Percentiles rank a stretch among this genome's conserved stretches.
phyloP scores from a whole-genome alignment of 495 filamentous ascomycete genomes.

The Coniosporium apollinis region DNA sequence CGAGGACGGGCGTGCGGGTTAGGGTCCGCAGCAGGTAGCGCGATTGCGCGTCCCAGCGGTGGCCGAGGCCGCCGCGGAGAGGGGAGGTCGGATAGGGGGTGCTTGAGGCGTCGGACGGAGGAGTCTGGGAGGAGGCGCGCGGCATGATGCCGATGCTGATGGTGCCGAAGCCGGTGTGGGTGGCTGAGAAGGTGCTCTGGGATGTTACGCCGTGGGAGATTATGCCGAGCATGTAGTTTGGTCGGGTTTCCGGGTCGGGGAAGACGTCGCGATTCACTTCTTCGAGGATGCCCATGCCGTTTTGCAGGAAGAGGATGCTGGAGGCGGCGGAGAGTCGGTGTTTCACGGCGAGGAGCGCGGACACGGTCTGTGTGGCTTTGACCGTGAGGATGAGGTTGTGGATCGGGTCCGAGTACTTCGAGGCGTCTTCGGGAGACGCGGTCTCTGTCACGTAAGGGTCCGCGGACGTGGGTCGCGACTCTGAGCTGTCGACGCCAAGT shows the following conservation, averaged over 20 bases:
- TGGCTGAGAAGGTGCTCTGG: slow-evolving; percentile 36
- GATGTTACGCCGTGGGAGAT: slow-evolving; percentile 44
- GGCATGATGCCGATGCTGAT: slow-evolving; percentile 41
- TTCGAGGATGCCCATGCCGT: slow-evolving; percentile 72
- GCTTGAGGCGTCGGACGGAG: slow-evolving; percentile 3
- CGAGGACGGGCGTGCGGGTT: slow-evolving; percentile 23
- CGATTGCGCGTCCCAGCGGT: slow-evolving; percentile 15
- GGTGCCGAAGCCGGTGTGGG: slow-evolving; percentile 46
- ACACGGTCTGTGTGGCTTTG: slow-evolving; percentile 38
- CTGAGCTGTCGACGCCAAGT: background rate
- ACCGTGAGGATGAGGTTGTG: slow-evolving; percentile 61
- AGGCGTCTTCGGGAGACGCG: background rate
- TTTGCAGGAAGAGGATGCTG: slow-evolving; percentile 66
- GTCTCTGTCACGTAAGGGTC: background rate
- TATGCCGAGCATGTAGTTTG: slow-evolving; percentile 60
- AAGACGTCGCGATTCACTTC: slow-evolving; percentile 52
- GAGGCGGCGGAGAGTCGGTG: slow-evolving; percentile 54
- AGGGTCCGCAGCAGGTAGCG: slow-evolving; percentile 23
- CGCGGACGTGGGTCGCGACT: background rate
- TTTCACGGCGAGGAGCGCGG: slow-evolving; percentile 38
- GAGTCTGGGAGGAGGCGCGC: slow-evolving; percentile 1
- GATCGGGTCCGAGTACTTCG: slow-evolving; percentile 30
- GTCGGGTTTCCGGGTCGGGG: slow-evolving; percentile 41
- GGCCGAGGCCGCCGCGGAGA: too few relatives aligned
- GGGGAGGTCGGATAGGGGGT: background rate